Percentiles rank a stretch among this genome's conserved stretches.
Conservation (phyloP, 106 monocot genomes). For the Dendrobium catenatum region DNA sequence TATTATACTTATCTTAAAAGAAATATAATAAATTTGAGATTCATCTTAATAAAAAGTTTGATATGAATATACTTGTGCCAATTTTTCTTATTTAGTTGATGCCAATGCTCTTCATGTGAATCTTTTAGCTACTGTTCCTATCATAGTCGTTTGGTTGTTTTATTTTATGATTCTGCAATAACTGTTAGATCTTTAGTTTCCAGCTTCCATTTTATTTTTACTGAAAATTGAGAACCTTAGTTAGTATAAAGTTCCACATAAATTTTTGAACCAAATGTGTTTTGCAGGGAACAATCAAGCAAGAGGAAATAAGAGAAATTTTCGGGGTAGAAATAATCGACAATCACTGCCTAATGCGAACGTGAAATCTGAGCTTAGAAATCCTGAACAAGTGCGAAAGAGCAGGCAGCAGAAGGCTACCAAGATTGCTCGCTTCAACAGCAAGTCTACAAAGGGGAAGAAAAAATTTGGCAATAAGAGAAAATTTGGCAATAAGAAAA, state of each 20-base stretch:
- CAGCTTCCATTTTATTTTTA: too few species aligned
- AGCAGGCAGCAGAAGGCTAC: slow-evolving; percentile 69
- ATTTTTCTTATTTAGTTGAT: not conserved
- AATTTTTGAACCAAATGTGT: not conserved
- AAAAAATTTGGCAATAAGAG: slow-evolving; percentile 27
- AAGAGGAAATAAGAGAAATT: slow-evolving; percentile 28
- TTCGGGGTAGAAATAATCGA: slow-evolving; percentile 22
- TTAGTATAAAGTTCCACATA: too few species aligned
- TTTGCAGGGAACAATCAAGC: slow-evolving; percentile 20
- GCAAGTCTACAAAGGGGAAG: slow-evolving; percentile 30
- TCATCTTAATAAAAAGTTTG: too few species aligned
- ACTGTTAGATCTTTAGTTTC: too few species aligned
- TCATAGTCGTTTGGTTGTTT: too few species aligned
- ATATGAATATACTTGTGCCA: not conserved
- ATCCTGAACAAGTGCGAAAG: slow-evolving; percentile 81
- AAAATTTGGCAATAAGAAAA: not conserved
- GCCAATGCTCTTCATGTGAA: not conserved
- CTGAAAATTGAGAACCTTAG: too few species aligned
- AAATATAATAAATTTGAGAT: too few species aligned
- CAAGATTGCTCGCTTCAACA: slow-evolving; percentile 33
- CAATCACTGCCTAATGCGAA: slow-evolving; percentile 54
- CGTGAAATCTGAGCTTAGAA: slow-evolving; percentile 60
- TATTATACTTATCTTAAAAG: too few species aligned
- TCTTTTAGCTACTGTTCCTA: too few species aligned
- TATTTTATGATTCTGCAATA: too few species aligned